Evolutionary conservation across 2,329 filamentous ascomycete species (phyloP).

Genomic region (Dryadomyces quercus-mongolicae): DNA sequence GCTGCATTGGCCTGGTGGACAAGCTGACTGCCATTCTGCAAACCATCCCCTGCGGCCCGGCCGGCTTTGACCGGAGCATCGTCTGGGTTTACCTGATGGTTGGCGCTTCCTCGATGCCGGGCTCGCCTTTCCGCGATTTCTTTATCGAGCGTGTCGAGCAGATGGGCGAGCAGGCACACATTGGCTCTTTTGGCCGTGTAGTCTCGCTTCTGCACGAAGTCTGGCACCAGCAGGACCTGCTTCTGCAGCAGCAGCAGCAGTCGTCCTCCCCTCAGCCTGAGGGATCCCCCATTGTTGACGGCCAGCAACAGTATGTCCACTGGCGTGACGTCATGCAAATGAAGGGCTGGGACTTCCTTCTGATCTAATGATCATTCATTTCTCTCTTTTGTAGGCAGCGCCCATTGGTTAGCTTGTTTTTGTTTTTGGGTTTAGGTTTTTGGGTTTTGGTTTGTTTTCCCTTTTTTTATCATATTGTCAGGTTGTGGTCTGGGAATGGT

Average conservation of each 20-base stretch:
- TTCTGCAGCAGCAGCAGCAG: constrained; percentile 6
- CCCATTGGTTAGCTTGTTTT: neutral
- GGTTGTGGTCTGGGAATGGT: neutral
- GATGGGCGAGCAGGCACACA: constrained; percentile 64
- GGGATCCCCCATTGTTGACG: constrained; percentile 17
- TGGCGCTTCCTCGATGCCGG: constrained; percentile 62
- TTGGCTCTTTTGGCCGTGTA: constrained; percentile 80
- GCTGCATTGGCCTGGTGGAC: constrained; percentile 64
- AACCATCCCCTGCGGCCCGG: constrained; percentile 67
- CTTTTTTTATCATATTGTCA: neutral
- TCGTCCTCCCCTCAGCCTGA: constrained; percentile 22
- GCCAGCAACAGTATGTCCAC: constrained; percentile 56
- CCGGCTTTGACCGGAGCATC: constrained; percentile 80
- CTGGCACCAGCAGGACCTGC: constrained; percentile 62
- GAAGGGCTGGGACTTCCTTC: constrained; percentile 84
- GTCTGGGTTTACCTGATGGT: constrained; percentile 89
- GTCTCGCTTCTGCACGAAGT: constrained; percentile 67
- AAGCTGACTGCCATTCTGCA: constrained; percentile 67
- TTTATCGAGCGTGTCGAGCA: constrained; percentile 63
- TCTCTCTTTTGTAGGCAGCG: constrained; percentile 3
- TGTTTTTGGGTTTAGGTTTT: neutral
- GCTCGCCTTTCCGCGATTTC: constrained; percentile 64
- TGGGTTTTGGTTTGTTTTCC: neutral
- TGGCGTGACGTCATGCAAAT: constrained; percentile 91
- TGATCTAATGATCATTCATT: constrained; percentile 47